These are phyloP conservation scores for Trichoderma sp. DNA, from an alignment of 2,329 filamentous ascomycete species.

Conservation along the genomic window DNA sequence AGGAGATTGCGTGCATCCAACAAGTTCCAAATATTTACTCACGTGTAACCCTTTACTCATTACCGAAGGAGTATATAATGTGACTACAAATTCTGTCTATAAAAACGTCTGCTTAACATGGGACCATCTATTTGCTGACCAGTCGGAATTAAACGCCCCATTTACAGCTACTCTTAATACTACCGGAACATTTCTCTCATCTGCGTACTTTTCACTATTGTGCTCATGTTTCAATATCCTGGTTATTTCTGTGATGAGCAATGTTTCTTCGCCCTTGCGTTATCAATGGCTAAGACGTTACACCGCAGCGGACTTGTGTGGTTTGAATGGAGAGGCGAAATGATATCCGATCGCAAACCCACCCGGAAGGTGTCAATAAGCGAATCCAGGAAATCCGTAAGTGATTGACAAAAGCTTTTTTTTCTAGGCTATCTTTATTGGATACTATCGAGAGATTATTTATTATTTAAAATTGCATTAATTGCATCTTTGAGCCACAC, in stretches of 20 bases:
- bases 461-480: neutral
- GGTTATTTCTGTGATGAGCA: neutral
- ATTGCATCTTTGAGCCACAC: neutral
- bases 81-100: neutral
- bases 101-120: accelerated
- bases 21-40: neutral
- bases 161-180: neutral
- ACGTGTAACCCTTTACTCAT: neutral
- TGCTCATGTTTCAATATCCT: neutral
- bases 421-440: no score
- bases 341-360: neutral
- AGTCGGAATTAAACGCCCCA: neutral
- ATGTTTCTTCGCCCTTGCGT: neutral
- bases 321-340: neutral
- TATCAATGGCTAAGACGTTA: neutral
- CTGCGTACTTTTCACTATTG: neutral
- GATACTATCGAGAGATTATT: no score
- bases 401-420: no score
- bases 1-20: no score
- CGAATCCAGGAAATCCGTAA: no score
- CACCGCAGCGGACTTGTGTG: neutral
- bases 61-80: neutral
- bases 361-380: neutral
- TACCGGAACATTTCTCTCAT: neutral
- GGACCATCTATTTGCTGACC: neutral